phyloP scores from a whole-genome alignment of 306 rosid genomes.

The Comarum palustre region DNA sequence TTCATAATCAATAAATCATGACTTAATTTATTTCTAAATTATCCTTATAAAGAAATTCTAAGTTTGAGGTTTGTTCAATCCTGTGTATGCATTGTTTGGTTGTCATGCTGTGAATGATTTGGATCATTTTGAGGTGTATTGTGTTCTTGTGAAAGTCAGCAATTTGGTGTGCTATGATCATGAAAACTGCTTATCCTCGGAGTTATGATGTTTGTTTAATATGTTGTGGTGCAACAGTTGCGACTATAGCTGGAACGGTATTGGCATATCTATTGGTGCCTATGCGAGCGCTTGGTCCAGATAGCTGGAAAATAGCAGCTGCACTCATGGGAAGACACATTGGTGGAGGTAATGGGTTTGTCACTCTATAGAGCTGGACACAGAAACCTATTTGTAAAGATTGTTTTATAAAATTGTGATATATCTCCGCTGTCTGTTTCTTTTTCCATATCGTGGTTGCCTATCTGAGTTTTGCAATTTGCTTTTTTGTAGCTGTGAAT shows the following conservation, averaged over 20 bases:
- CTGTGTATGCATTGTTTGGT: not conserved
- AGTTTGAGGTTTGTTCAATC: not conserved
- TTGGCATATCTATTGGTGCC: slow-evolving; percentile 69
- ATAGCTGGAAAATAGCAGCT: slow-evolving; percentile 83
- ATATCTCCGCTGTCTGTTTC: too few species aligned
- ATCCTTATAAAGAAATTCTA: too few species aligned
- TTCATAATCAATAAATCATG: too few species aligned
- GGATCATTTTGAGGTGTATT: not conserved
- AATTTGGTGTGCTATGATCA: not conserved
- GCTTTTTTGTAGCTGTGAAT: slow-evolving; percentile 55
- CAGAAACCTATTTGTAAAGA: not conserved
- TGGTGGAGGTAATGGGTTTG: slow-evolving; percentile 58
- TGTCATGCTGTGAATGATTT: not conserved
- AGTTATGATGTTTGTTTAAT: slow-evolving; percentile 16
- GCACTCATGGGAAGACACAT: slow-evolving; percentile 85
- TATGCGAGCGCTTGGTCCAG: slow-evolving; percentile 73
- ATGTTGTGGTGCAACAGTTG: slow-evolving; percentile 41
- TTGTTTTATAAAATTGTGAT: not conserved
- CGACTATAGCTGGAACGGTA: slow-evolving; percentile 62
- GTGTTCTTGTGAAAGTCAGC: not conserved
- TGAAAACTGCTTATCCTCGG: not conserved
- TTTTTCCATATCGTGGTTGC: slow-evolving; percentile 8
- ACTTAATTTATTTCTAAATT: too few species aligned
- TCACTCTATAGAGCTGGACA: not conserved
- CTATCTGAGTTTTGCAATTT: slow-evolving; percentile 15